Evolutionary conservation across 768 basidiomycete species (phyloP).

Genomic region (Ephemerocybe angulata): DNA sequence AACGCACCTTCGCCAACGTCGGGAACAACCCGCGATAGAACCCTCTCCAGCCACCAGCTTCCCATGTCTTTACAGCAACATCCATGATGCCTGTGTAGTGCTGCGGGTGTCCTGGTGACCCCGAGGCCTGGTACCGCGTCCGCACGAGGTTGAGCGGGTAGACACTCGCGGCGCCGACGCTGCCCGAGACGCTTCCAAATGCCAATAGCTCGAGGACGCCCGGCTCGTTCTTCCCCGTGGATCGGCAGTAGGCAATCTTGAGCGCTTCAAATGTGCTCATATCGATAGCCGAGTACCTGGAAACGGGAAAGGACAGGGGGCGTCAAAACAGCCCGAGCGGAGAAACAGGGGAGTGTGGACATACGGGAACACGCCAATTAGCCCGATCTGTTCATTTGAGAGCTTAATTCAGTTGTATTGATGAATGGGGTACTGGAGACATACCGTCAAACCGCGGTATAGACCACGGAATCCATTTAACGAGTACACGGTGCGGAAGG

Average conservation of each 20-base stretch:
- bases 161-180: constrained; percentile 89
- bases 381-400: constrained; percentile 65
- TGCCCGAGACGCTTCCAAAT: constrained; percentile 91
- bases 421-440: constrained; percentile 24
- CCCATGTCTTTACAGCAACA: constrained; percentile 75
- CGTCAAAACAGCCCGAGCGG: constrained; percentile 1
- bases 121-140: constrained; percentile 93
- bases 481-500: constrained; percentile 71
- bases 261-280: constrained; percentile 97
- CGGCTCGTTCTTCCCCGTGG: constrained; percentile 86
- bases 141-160: constrained; percentile 91
- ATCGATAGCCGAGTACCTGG: constrained; percentile 89
- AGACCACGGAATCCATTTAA: constrained; percentile 79
- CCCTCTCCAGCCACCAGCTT: constrained; percentile 86
- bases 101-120: constrained; percentile 92
- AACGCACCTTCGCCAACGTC: constrained; percentile 80
- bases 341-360: constrained; percentile 19
- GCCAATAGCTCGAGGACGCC: constrained; percentile 82
- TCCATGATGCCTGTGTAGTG: constrained; percentile 86
- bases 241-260: constrained; percentile 84
- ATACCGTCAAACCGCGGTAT: constrained; percentile 86
- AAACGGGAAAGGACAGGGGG: constrained; percentile 1
- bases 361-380: constrained; percentile 94
- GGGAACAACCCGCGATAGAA: constrained; percentile 93
- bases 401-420: not conserved